phyloP scores from a whole-genome alignment of 2,329 filamentous ascomycete genomes.

The Madurella fahalii region DNA sequence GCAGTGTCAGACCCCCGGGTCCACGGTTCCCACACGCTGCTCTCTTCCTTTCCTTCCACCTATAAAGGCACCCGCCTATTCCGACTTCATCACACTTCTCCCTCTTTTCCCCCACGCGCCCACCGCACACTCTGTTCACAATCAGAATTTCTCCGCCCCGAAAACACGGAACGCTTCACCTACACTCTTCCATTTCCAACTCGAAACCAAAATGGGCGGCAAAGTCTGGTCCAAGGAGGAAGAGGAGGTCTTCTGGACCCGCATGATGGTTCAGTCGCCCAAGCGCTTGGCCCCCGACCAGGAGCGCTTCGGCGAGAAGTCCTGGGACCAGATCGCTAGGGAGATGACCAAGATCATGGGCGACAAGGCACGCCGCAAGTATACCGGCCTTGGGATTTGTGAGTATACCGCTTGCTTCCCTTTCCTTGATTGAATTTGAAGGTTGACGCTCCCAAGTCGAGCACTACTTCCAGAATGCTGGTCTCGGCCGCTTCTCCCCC shows the following conservation, averaged over 20 bases:
- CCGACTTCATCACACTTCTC: background rate
- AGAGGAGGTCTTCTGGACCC: conserved; percentile 46
- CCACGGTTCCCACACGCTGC: background rate
- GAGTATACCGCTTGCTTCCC: conserved; percentile 14
- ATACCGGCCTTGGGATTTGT: conserved; percentile 30
- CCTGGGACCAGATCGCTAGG: conserved; percentile 22
- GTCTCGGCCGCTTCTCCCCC: conserved; percentile 25
- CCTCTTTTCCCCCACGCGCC: background rate
- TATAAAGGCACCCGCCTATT: background rate
- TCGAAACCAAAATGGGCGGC: conserved; percentile 41
- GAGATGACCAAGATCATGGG: conserved; percentile 25
- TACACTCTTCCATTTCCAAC: background rate
- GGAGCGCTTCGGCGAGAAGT: conserved; percentile 12
- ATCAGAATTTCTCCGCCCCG: background rate
- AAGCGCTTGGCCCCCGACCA: conserved; percentile 22
- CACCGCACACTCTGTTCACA: background rate
- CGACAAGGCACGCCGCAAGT: conserved; percentile 22
- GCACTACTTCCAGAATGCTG: conserved; percentile 32
- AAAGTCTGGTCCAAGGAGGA: conserved; percentile 47
- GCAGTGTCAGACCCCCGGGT: background rate
- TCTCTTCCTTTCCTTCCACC: background rate
- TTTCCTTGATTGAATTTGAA: background rate
- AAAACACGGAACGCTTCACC: background rate
- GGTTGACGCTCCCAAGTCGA: conserved; percentile 26
- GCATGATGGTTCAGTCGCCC: conserved; percentile 28